phyloP scores from a whole-genome alignment of 768 basidiomycete species.

The Thelephora ganbajun region DNA sequence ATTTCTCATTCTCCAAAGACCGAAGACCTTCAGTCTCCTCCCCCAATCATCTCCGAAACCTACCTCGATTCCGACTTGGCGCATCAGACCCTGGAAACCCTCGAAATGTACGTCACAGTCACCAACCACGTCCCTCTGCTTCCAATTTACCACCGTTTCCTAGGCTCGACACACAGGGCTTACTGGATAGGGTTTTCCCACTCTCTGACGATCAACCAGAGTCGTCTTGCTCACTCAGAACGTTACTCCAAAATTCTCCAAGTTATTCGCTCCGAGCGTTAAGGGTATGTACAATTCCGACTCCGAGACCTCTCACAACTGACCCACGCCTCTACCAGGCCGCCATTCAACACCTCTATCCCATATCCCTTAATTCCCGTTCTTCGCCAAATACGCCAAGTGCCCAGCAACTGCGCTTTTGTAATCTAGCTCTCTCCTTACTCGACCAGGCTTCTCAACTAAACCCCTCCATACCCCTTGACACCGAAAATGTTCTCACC shows the following conservation, averaged over 20 bases:
- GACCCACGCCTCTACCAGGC: constrained; percentile 22
- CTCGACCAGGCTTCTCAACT: constrained; percentile 54
- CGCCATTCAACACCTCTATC: constrained; percentile 54
- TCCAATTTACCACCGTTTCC: constrained; percentile 2
- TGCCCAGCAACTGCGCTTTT: constrained; percentile 60
- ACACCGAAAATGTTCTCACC: constrained; percentile 29
- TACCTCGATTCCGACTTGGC: constrained; percentile 23
- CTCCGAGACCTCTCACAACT: background rate
- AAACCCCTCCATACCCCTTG: constrained; percentile 29
- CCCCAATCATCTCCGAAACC: background rate
- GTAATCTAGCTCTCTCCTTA: constrained; percentile 56
- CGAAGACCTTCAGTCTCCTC: background rate
- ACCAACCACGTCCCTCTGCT: constrained; percentile 1
- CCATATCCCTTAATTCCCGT: constrained; percentile 53
- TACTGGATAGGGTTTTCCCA: constrained; percentile 71
- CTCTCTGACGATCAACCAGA: constrained; percentile 27
- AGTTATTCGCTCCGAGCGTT: constrained; percentile 34
- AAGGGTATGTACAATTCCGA: background rate
- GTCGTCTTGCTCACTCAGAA: constrained; percentile 16
- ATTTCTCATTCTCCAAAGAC: constrained; percentile 12
- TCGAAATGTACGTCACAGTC: constrained; percentile 32
- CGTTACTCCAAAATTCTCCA: constrained; percentile 3
- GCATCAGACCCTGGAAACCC: constrained; percentile 41
- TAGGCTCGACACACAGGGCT: constrained; percentile 59
- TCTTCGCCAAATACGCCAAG: constrained; percentile 50